phyloP scores from a whole-genome alignment of 2,329 filamentous ascomycete genomes.

The Madurella fahalii region DNA sequence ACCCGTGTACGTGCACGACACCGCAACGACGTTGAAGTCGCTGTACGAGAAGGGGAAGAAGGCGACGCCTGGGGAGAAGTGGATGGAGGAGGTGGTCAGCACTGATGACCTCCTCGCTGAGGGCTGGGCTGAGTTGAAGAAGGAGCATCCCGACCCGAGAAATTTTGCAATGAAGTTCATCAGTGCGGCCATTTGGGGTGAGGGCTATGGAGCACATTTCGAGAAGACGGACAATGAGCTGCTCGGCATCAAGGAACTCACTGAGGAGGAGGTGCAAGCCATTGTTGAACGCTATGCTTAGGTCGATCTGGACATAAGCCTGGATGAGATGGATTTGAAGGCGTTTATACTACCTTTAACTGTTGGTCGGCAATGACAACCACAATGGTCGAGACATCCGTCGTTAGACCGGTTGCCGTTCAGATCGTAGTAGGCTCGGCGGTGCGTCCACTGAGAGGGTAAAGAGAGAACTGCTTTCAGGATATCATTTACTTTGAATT shows the following conservation, averaged over 20 bases:
- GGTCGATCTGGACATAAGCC: not conserved
- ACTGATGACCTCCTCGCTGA: slow-evolving; percentile 29
- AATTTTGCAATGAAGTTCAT: slow-evolving; percentile 31
- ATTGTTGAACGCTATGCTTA: slow-evolving; percentile 22
- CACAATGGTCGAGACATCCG: too few relatives aligned
- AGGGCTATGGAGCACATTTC: slow-evolving; percentile 31
- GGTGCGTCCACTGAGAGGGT: too few relatives aligned
- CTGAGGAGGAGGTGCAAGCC: slow-evolving; percentile 32
- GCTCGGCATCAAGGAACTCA: slow-evolving; percentile 33
- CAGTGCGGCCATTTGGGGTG: slow-evolving; percentile 30
- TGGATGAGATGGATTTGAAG: not conserved
- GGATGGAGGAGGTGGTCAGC: slow-evolving; percentile 25
- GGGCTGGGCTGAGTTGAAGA: slow-evolving; percentile 31
- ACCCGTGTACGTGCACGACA: slow-evolving; percentile 41
- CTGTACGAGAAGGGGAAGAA: slow-evolving; percentile 51
- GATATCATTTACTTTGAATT: too few relatives aligned
- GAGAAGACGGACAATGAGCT: slow-evolving; percentile 35
- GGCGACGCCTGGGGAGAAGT: slow-evolving; percentile 36
- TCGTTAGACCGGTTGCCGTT: too few relatives aligned
- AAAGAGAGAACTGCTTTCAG: too few relatives aligned
- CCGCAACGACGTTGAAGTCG: slow-evolving; percentile 54
- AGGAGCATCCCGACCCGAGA: slow-evolving; percentile 25
- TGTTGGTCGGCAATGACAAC: too few relatives aligned
- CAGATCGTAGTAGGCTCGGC: too few relatives aligned
- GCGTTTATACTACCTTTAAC: too few relatives aligned